These are phyloP conservation scores for Striga hermonthica DNA, from an alignment of 305 asterid genomes.

Conservation along the genomic window DNA sequence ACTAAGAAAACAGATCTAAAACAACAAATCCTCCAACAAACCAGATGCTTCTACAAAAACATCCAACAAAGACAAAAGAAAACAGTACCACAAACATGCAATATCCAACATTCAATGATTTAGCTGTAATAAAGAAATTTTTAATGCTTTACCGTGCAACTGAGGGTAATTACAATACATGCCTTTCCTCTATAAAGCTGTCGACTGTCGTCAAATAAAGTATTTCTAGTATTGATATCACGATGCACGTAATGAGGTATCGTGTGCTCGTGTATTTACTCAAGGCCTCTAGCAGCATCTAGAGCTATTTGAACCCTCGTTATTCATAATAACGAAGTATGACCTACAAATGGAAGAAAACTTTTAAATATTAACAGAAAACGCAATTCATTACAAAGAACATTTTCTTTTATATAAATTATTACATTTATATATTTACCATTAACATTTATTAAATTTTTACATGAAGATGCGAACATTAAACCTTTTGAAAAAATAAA, in stretches of 20 bases:
- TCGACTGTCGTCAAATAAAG: conserved; percentile 77
- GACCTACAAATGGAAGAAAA: conserved; percentile 42
- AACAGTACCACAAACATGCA: too few species aligned
- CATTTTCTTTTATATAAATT: not conserved
- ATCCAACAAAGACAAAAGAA: too few species aligned
- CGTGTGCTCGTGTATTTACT: conserved; percentile 96
- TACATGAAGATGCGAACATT: too few species aligned
- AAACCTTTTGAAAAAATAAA: too few species aligned
- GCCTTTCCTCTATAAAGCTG: conserved; percentile 94
- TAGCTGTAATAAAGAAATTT: conserved; percentile 1
- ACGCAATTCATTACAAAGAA: not conserved
- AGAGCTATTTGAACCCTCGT: conserved; percentile 91
- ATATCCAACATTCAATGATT: too few species aligned
- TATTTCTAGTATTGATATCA: conserved; percentile 93
- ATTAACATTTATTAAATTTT: too few species aligned
- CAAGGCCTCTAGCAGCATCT: conserved; percentile 92
- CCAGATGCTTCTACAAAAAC: too few species aligned
- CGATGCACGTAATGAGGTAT: conserved; percentile 96
- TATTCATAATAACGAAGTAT: conserved; percentile 84
- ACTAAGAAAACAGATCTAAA: too few species aligned
- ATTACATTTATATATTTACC: too few species aligned
- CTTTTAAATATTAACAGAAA: not conserved
- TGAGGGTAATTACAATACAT: conserved; percentile 8
- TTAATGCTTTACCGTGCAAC: conserved; percentile 21
- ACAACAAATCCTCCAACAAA: too few species aligned